Evolutionary conservation across 2,329 filamentous ascomycete species (phyloP), one percentile per base, ranked within the genome.

Genomic region (Paraconiothyrium sp.): DNA sequence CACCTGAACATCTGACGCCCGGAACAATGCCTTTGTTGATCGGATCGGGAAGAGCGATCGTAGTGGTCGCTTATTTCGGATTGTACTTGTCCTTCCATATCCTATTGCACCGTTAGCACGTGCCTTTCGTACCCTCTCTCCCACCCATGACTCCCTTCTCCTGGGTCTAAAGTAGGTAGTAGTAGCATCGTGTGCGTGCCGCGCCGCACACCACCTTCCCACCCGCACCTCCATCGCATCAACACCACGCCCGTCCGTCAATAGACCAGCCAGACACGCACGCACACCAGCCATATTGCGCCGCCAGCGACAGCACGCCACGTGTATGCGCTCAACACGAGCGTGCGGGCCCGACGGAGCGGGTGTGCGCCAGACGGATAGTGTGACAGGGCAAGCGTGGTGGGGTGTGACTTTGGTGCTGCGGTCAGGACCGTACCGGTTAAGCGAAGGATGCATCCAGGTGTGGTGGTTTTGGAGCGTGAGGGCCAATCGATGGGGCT

Each of bases 61-160:
- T 37, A 13, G 16, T 11, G 20, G 35, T 22, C 20, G n/a, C n/a
- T 66, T 74, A 83, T 73, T 84, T 84, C 22, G 84, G 83, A 65
- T 84, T 86, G 82, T 98, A 97, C 82, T 98, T 98, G 65, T 97
- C 93, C 79, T 98, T 98, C 93, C 94, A 97, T 76, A 98, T 97
- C 94, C 93, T 97, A 76, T 70, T 48, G 52, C 50, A 44, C 63
- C n/a, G 71, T 76, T 56, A 76, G 74, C 74, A 72, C 72, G 71
- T 75, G 72, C 58, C 20, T 50, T 27, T 20, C 61, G 48, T 47
- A 16, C 13, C 30, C n/a, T 50, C 59, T 46, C 39, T 35, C 11
- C 7, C 34, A 35, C 34, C 11, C 35, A 39, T 11, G 20, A 20
- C 20, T 20, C 6, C 27, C 6, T 30, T 30, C 27, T 30, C 27